Conservation (phyloP, 495 filamentous ascomycete genomes). For the Penicillium taxi region DNA sequence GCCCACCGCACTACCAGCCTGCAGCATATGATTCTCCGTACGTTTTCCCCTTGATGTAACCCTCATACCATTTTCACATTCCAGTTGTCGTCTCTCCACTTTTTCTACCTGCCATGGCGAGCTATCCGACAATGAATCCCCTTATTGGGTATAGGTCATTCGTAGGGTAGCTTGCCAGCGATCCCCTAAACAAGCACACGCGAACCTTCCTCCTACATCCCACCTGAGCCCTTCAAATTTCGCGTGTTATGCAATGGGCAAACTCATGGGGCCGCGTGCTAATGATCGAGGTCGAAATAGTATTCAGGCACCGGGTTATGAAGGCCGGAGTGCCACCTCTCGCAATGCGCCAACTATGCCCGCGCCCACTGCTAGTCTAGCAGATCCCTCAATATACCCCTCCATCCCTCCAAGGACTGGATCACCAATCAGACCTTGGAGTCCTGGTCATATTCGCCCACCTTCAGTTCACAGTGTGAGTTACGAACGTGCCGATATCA, state of each 20-base stretch:
- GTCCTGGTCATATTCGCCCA: conserved; percentile 54
- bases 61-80: conserved; percentile 16
- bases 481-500: conserved; percentile 82
- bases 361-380: conserved; percentile 38
- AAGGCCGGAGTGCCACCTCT: conserved; percentile 18
- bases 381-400: conserved; percentile 33
- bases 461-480: conserved; percentile 46
- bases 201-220: no score
- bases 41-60: conserved; percentile 10
- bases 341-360: conserved; percentile 48
- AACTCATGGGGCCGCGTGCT: conserved; percentile 18
- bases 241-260: conserved; percentile 17
- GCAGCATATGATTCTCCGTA: conserved; percentile 36
- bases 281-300: conserved; percentile 23
- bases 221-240: no score
- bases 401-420: conserved; percentile 43
- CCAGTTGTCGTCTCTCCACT: conserved; percentile 15
- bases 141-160: conserved; percentile 2
- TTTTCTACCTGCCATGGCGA: conserved; percentile 8
- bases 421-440: conserved; percentile 65
- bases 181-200: no score
- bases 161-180: background rate
- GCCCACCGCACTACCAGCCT: conserved; percentile 12
- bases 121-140: conserved; percentile 3
- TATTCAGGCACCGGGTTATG: conserved; percentile 18